These are phyloP conservation scores for Botrytis deweyae DNA, from an alignment of 2,329 filamentous ascomycete genomes.

Conservation along the genomic window DNA sequence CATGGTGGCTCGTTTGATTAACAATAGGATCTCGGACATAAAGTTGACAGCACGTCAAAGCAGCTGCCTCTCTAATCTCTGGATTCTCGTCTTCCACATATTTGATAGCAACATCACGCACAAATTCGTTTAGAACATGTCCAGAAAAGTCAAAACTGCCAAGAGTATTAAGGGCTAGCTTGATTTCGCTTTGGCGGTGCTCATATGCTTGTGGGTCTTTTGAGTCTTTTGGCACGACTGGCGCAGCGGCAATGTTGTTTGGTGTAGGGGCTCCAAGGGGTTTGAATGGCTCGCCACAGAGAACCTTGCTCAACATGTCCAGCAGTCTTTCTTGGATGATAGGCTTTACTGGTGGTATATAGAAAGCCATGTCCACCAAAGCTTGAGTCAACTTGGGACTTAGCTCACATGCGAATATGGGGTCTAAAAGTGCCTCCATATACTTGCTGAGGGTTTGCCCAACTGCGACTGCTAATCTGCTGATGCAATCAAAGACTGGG, in stretches of 20 bases:
- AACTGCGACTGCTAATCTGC: constrained; percentile 90
- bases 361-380: constrained; percentile 97
- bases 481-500: constrained; percentile 96
- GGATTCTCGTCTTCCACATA: constrained; percentile 96
- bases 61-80: constrained; percentile 89
- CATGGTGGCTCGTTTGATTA: constrained; percentile 95
- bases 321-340: constrained; percentile 92
- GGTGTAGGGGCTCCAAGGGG: constrained; percentile 84
- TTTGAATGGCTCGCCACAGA: constrained; percentile 89
- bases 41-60: constrained; percentile 94
- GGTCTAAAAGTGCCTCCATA: constrained; percentile 91
- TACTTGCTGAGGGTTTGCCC: constrained; percentile 97
- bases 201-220: constrained; percentile 83
- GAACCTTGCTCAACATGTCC: constrained; percentile 90
- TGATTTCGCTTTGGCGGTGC: constrained; percentile 80
- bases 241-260: constrained; percentile 77
- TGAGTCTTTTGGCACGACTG: constrained; percentile 81
- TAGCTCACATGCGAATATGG: constrained; percentile 94
- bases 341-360: constrained; percentile 90
- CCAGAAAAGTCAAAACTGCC: constrained; percentile 97
- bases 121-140: constrained; percentile 96
- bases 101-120: constrained; percentile 95
- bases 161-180: constrained; percentile 87
- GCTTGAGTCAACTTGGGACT: constrained; percentile 93
- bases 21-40: constrained; percentile 97